These are phyloP conservation scores for Russula griseocarnosa DNA, from an alignment of 768 basidiomycete genomes.

Conservation along the genomic window DNA sequence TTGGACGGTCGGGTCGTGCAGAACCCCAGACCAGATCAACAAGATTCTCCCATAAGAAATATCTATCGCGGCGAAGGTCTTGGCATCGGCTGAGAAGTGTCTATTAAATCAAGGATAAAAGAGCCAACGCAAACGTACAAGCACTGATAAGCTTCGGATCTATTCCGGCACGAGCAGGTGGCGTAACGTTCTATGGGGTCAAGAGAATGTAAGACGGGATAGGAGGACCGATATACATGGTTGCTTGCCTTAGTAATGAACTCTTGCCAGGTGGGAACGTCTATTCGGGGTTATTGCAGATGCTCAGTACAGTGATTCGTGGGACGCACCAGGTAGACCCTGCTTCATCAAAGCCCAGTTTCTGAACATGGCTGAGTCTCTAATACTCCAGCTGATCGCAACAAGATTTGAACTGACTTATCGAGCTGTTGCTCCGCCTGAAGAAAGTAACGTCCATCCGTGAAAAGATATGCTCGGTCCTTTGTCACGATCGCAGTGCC, in stretches of 20 bases:
- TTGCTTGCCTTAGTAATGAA: slow-evolving; percentile 63
- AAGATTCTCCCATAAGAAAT: slow-evolving; percentile 72
- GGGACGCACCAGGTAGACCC: slow-evolving; percentile 64
- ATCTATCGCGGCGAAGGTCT: slow-evolving; percentile 49
- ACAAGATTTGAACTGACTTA: slow-evolving; percentile 43
- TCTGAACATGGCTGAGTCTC: slow-evolving; percentile 36
- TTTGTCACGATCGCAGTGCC: slow-evolving; percentile 75
- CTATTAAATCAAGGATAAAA: background rate
- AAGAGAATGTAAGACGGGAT: background rate
- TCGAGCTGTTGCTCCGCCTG: slow-evolving; percentile 92
- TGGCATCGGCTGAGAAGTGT: slow-evolving; percentile 53
- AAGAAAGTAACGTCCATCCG: slow-evolving; percentile 92
- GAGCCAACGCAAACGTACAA: slow-evolving; percentile 37
- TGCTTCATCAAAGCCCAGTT: slow-evolving; percentile 96
- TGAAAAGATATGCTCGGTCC: slow-evolving; percentile 77
- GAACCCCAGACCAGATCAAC: slow-evolving; percentile 74
- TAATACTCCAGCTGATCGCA: background rate
- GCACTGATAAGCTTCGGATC: slow-evolving; percentile 75
- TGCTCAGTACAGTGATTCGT: slow-evolving; percentile 21
- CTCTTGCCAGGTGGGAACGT: slow-evolving; percentile 88
- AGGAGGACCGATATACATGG: background rate
- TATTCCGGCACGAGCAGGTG: slow-evolving; percentile 68
- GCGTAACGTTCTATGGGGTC: slow-evolving; percentile 52
- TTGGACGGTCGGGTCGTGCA: slow-evolving; percentile 64
- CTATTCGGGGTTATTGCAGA: slow-evolving; percentile 37